phyloP scores from a whole-genome alignment of 164 flowering plant species.

The Sextonia rubra region DNA sequence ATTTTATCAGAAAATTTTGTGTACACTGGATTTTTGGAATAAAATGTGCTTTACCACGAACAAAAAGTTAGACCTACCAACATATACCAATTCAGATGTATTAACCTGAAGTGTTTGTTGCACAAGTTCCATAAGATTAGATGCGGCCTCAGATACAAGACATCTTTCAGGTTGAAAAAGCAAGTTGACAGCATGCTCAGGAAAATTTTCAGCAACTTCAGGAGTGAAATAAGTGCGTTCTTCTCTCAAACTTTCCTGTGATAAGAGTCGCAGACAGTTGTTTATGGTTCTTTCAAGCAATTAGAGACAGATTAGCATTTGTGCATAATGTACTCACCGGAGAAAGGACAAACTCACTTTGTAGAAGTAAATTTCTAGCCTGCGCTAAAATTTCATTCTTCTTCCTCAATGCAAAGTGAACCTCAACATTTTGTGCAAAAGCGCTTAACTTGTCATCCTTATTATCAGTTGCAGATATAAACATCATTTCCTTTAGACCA shows the following conservation, averaged over 20 bases:
- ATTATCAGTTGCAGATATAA: constrained; percentile 64
- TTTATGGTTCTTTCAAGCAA: constrained; percentile 5
- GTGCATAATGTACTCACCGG: constrained; percentile 42
- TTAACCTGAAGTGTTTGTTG: constrained; percentile 71
- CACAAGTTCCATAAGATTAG: constrained; percentile 68
- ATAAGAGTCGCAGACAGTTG: constrained; percentile 7
- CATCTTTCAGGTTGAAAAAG: constrained; percentile 68
- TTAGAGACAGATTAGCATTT: not conserved
- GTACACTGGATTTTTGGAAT: no score
- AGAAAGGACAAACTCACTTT: constrained; percentile 62
- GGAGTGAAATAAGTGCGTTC: constrained; percentile 16
- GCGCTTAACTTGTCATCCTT: constrained; percentile 58
- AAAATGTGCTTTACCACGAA: no score
- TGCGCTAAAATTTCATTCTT: constrained; percentile 74
- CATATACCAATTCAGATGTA: not conserved
- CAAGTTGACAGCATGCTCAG: constrained; percentile 48
- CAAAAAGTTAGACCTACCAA: not conserved
- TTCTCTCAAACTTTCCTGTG: constrained; percentile 36
- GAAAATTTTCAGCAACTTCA: constrained; percentile 19
- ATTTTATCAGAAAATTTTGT: no score
- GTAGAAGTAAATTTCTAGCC: constrained; percentile 69
- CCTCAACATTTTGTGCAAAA: constrained; percentile 85
- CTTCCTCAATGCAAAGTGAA: constrained; percentile 88
- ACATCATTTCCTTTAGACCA: constrained; percentile 54
- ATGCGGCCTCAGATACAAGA: constrained; percentile 74